Evolutionary conservation across 140 eudicot genomes (phyloP), one percentile per base, ranked within the genome.

Genomic region (Flaveria floridana): DNA sequence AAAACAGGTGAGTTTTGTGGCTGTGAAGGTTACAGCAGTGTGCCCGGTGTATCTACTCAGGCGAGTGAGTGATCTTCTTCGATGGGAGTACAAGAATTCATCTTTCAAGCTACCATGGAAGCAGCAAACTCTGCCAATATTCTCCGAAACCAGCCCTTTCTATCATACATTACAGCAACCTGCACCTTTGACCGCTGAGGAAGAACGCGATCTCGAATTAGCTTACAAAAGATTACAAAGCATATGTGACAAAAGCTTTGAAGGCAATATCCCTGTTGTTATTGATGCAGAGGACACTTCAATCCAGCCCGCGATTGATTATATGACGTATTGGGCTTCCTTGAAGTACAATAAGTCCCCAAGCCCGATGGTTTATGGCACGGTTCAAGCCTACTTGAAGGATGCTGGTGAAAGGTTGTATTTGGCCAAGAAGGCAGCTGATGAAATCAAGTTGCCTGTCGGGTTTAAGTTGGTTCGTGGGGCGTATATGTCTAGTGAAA

Each of bases 401-500:
- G 99, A 90, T 42, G 82, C 99, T 9, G 84, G 73, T 47, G 91
- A 85, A 37, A 84, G 99, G 72, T 53, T 94, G 80, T n/a, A 76
- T 26, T 46, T 68, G 18, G 72, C 95, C 48, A 90, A 85, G 77
- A 82, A 69, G 6, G 92, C 86, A 28, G 97, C 99, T 3, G 97
- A 94, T 15, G 77, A 79, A 51, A 75, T 87, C 83, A 87, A 91
- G 2, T 53, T 88, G 64, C 95, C 97, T 2, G 51, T 87, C 39
- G 99, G 99, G 75, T 86, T 88, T 59, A 94, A 94, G 83, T 73
- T 94, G 66, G 99, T 94, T 51, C 86, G 99, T 39, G 99, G 99
- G 7, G 99, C 99, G 25, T 94, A 94, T 57, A 88, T 94, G 95
- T 81, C 92, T 2, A 85, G 85, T 37, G 99, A 94, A 71, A 82